Evolutionary conservation across 73 alveolate species (phyloP).

Genomic region (Paramecium tetraurelia): DNA sequence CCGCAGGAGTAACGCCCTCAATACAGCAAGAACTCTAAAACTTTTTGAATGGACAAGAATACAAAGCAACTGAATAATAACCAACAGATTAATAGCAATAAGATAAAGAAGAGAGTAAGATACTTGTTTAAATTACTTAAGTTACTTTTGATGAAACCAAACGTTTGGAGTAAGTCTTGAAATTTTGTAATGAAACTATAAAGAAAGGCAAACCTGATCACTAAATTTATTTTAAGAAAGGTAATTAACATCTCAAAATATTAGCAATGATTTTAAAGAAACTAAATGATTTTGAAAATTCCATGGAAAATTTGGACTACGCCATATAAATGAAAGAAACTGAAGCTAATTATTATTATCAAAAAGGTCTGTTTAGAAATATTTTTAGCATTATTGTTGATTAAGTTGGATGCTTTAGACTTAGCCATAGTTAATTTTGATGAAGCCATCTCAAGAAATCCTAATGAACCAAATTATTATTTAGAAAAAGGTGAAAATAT

Average conservation of each 20-base stretch:
- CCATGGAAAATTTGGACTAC: not conserved
- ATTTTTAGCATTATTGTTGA: not conserved
- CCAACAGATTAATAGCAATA: not conserved
- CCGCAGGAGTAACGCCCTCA: not conserved
- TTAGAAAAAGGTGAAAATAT: too few relatives aligned
- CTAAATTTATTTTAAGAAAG: not conserved
- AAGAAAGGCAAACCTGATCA: too few relatives aligned
- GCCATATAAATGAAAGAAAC: not conserved
- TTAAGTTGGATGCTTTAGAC: not conserved
- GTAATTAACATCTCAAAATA: not conserved
- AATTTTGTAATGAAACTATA: not conserved
- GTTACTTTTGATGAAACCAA: not conserved
- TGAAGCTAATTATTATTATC: not conserved
- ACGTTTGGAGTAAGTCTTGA: not conserved
- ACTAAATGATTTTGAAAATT: not conserved
- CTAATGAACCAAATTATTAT: too few relatives aligned
- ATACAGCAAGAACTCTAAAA: not conserved
- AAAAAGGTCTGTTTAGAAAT: not conserved
- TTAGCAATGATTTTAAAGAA: not conserved
- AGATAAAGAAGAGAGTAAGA: too few relatives aligned
- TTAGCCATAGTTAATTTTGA: not conserved
- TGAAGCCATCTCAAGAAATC: not conserved
- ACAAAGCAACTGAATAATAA: too few relatives aligned
- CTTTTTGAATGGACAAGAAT: not conserved
- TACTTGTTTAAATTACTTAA: too few relatives aligned